These are phyloP conservation scores for Kwoniella shivajii DNA, from an alignment of 1,284 basidiomycete species.

Conservation along the genomic window DNA sequence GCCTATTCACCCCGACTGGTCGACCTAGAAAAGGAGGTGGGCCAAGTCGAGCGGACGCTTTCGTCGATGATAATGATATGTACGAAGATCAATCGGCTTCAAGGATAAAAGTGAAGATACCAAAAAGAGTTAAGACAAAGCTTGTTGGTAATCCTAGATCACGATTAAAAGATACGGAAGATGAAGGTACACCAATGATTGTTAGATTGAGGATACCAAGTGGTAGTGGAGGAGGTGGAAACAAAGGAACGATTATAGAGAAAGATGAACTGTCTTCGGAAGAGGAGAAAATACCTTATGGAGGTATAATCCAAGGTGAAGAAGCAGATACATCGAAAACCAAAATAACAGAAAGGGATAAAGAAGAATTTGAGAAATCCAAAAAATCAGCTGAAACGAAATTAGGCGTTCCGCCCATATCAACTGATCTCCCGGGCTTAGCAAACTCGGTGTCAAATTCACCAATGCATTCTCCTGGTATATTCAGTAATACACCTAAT, in stretches of 20 bases:
- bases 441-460: conserved; percentile 15
- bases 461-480: conserved; percentile 20
- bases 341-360: conserved; percentile 67
- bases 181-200: conserved; percentile 26
- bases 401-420: conserved; percentile 40
- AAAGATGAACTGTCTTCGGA: conserved; percentile 34
- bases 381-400: conserved; percentile 67
- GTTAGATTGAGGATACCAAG: conserved; percentile 39
- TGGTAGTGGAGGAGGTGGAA: conserved; percentile 10
- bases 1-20: conserved; percentile 8
- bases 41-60: not conserved
- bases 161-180: conserved; percentile 8
- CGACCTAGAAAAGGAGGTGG: conserved; percentile 3
- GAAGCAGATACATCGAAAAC: conserved; percentile 80
- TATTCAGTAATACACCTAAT: not conserved
- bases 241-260: conserved; percentile 32
- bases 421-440: conserved; percentile 23
- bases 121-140: not conserved
- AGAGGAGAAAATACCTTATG: conserved; percentile 64
- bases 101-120: conserved; percentile 27
- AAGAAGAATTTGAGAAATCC: conserved; percentile 73
- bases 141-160: not conserved
- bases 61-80: conserved; percentile 11
- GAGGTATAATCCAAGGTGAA: conserved; percentile 69
- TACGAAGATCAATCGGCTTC: conserved; percentile 9